Conservation (phyloP, 148 eudicot genomes). For the Nyssa sinensis region DNA sequence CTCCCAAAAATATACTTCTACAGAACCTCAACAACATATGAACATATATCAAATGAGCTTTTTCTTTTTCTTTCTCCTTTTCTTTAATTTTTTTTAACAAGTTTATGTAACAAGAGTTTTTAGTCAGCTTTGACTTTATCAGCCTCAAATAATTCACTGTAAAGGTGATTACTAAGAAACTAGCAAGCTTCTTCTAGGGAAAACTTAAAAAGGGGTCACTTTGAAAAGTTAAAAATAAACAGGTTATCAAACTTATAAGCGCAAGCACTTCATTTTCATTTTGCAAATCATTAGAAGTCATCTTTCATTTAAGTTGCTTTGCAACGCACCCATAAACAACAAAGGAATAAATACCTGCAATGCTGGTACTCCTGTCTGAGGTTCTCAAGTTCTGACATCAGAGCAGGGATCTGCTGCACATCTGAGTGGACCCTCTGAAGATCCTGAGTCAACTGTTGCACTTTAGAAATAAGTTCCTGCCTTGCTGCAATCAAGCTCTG, state of each 20-base stretch:
- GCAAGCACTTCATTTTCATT: background rate
- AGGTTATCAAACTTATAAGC: too few species aligned
- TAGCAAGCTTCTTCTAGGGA: background rate
- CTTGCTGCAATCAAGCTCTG: constrained; percentile 70
- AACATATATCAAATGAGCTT: background rate
- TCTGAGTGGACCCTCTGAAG: constrained; percentile 73
- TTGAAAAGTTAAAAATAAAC: background rate
- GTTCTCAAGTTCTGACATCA: constrained; percentile 73
- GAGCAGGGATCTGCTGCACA: constrained; percentile 65
- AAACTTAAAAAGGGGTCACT: background rate
- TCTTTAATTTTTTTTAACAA: too few species aligned
- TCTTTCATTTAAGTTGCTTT: background rate
- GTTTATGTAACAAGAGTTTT: background rate
- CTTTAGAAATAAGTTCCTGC: constrained; percentile 74
- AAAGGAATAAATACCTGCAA: constrained; percentile 59
- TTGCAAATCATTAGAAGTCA: background rate
- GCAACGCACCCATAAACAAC: background rate
- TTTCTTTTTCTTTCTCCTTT: too few species aligned
- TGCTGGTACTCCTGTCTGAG: constrained; percentile 89
- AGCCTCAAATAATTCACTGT: background rate
- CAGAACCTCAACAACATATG: background rate
- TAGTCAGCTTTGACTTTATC: background rate
- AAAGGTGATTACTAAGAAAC: background rate
- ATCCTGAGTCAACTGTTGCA: constrained; percentile 59
- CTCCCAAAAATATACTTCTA: background rate